Base-by-base conservation (phyloP, 805 yeast genomes). In the Pichia sporocuriosa region DNA sequence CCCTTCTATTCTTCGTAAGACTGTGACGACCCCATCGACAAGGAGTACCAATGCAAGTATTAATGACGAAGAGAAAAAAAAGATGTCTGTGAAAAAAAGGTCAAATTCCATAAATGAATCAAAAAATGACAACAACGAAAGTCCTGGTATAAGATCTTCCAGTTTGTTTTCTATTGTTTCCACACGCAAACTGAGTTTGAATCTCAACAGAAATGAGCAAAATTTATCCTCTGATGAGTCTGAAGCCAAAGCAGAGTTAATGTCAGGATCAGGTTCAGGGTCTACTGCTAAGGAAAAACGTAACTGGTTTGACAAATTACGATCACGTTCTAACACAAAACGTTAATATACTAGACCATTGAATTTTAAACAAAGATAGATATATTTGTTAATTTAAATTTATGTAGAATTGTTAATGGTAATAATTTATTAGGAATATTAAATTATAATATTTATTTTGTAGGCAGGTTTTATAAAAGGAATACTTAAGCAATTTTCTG, bases 241-340 rank as follows among this genome's bases (percentile, higher is more conserved):
- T 7, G 13, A 26, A 12, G n/a, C 29, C 13, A 7, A 26, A 6
- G n/a, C n/a, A n/a, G n/a, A n/a, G n/a, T n/a, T n/a, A n/a, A n/a
- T n/a, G n/a, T n/a, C n/a, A n/a, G n/a, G n/a, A n/a, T n/a, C n/a
- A n/a, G n/a, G 21, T 17, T 15, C 16, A 15, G 21, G 16, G 21
- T n/a, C n/a, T n/a, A 23, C 12, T 4, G 20, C 19, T 20, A 32
- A 34, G 19, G 37, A 43, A 20, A 59, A 40, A 52, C 60, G 42
- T 27, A 66, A 62, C 34, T 73, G 78, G 78, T 67, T 72, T 46
- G 69, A 61, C 42, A 63, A 69, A 48, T 46, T 70, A 35, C 65
- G 69, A 23, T 67, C 60, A 12, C 46, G 61, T 32, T 53, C 60
- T 0, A 48, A 48, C 23, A 48, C 59, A 2, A 55, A 52, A 35